Conservation (phyloP, 495 filamentous ascomycete species). For the Trypethelium eluteriae region DNA sequence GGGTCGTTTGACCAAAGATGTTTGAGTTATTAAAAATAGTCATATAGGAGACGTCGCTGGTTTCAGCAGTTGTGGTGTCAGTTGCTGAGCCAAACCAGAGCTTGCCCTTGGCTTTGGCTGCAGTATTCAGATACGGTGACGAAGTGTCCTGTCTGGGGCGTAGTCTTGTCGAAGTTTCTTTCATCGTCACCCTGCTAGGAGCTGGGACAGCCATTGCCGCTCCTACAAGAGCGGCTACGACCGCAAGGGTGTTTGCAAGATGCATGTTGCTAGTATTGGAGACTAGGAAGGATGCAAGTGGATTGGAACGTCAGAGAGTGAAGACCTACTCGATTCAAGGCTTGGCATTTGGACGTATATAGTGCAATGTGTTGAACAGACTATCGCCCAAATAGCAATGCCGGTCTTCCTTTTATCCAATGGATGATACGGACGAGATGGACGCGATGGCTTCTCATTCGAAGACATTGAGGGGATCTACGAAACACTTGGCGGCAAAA, state of each 20-base stretch:
- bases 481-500: background rate
- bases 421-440: background rate
- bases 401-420: background rate
- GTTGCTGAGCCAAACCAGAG: constrained; percentile 14
- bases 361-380: background rate
- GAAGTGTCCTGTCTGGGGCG: background rate
- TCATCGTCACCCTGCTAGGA: background rate
- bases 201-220: background rate
- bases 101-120: constrained; percentile 14
- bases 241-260: background rate
- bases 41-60: constrained; percentile 17
- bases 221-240: background rate
- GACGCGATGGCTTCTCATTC: background rate
- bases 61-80: constrained; percentile 9
- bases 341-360: background rate
- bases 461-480: background rate
- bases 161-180: background rate
- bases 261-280: background rate
- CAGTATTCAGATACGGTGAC: constrained; percentile 8
- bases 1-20: constrained; percentile 47
- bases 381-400: background rate
- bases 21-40: constrained; percentile 39
- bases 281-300: background rate
- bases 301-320: background rate
- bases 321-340: background rate